Base-by-base conservation (phyloP, 2,329 filamentous ascomycete genomes). In the Penicillium polonicum region DNA sequence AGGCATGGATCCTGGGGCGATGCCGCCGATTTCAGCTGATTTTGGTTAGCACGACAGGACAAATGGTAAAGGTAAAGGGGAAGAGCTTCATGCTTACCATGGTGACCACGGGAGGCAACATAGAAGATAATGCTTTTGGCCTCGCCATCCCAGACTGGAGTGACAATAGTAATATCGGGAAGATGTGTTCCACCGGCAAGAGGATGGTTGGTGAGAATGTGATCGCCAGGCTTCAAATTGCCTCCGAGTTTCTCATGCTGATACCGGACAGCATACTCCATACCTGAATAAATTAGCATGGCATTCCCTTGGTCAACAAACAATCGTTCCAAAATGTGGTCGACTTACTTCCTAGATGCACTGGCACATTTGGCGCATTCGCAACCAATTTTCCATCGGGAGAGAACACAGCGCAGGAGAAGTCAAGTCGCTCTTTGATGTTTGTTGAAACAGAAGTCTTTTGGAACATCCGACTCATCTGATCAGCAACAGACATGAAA, bases 401-500 rank as follows among this genome's bases (percentile, higher is more conserved):
- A 64, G 92, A 90, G 62, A 93, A 93, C 1, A 93, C 80, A 25
- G 90, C 90, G 62, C 90, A 94, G 3, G 88, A 92, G 67, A 91
- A 94, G 68, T 94, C 90, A 1, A 93, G 81, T 5, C 90, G 85
- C 89, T 93, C 90, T 70, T 93, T 93, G 69, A 93, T 90, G 65
- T 92, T 93, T 0, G 79, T 82, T 0, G 80, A 83, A 5, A 85
- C 81, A 0, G 79, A 79, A 0, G 82, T 85, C 62, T 82, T 81
- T 52, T 84, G 82, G 15, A 85, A 70, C 0, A 82, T 83, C 4
- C 79, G 79, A 36, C 82, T 82, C 82, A 84, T 84, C 59, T 85
- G 82, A 59, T 85, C 82, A 0, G 82, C 82, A 21, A 85, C 83
- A 5, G 80, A 79, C 82, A 85, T 84, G 72, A 85, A 84, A 0